These are phyloP conservation scores for Cytospora piceae DNA, from an alignment of 2,329 filamentous ascomycete genomes.

Conservation along the genomic window DNA sequence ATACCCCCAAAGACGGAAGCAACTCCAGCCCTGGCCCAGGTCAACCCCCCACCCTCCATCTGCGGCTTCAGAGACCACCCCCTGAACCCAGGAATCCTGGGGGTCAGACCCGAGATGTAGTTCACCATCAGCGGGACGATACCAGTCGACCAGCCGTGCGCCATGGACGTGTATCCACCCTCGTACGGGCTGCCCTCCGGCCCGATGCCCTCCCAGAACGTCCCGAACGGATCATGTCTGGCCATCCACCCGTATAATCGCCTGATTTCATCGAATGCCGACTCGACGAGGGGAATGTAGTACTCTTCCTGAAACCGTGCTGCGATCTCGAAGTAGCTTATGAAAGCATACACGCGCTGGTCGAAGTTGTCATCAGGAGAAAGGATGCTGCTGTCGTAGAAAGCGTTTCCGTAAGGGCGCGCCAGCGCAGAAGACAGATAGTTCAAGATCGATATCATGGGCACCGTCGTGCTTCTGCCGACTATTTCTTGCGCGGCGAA, in stretches of 20 bases:
- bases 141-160: conserved; percentile 57
- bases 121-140: conserved; percentile 51
- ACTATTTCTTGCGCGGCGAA: conserved; percentile 18
- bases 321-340: conserved; percentile 57
- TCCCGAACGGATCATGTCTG: conserved; percentile 48
- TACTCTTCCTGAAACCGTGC: conserved; percentile 46
- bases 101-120: conserved; percentile 52
- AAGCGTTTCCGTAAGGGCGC: conserved; percentile 53
- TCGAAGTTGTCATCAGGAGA: conserved; percentile 41
- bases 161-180: conserved; percentile 50
- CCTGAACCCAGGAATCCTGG: conserved; percentile 48
- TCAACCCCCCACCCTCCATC: conserved; percentile 40
- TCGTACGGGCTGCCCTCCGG: conserved; percentile 48
- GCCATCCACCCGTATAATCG: conserved; percentile 57
- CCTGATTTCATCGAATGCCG: conserved; percentile 50
- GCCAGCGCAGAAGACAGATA: conserved; percentile 45
- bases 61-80: conserved; percentile 47
- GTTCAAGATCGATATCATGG: conserved; percentile 42
- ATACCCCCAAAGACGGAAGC: conserved; percentile 44
- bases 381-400: conserved; percentile 52
- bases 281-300: conserved; percentile 31
- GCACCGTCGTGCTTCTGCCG: not conserved
- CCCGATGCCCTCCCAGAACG: conserved; percentile 57
- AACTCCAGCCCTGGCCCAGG: conserved; percentile 50
- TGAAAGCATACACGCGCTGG: conserved; percentile 54